These are phyloP conservation scores for Pseudogymnoascus pannorum DNA, from an alignment of 2,329 filamentous ascomycete species.

Conservation along the genomic window DNA sequence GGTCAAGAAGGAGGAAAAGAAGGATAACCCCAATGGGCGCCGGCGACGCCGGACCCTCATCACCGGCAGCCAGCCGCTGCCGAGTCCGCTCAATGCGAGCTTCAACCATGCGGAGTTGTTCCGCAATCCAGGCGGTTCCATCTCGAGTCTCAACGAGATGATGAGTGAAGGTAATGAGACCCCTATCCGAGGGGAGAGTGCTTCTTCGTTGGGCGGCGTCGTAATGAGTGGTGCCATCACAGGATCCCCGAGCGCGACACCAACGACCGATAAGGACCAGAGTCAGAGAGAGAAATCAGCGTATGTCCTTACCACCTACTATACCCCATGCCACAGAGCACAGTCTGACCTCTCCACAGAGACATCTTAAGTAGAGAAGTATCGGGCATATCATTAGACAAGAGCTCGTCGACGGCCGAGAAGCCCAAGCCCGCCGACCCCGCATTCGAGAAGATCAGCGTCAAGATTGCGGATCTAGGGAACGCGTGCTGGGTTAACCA, in stretches of 20 bases:
- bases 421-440: slow-evolving; percentile 54
- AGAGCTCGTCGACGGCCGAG: slow-evolving; percentile 47
- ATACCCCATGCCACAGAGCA: background rate
- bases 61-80: slow-evolving; percentile 91
- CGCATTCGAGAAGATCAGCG: slow-evolving; percentile 61
- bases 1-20: slow-evolving; percentile 56
- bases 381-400: slow-evolving; percentile 89
- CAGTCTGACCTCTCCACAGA: slow-evolving; percentile 35
- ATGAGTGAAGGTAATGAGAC: slow-evolving; percentile 64
- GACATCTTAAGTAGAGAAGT: slow-evolving; percentile 89
- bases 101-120: slow-evolving; percentile 73
- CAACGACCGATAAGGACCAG: slow-evolving; percentile 49
- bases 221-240: slow-evolving; percentile 44
- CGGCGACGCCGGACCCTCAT: slow-evolving; percentile 87
- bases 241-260: slow-evolving; percentile 34
- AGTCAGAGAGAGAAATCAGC: slow-evolving; percentile 88
- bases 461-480: slow-evolving; percentile 97
- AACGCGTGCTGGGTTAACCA: slow-evolving; percentile 99
- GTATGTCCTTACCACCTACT: slow-evolving; percentile 47
- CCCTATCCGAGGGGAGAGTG: slow-evolving; percentile 33
- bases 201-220: slow-evolving; percentile 35
- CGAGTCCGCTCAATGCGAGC: slow-evolving; percentile 85
- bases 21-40: slow-evolving; percentile 86
- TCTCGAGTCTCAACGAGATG: slow-evolving; percentile 76
- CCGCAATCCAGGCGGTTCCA: slow-evolving; percentile 50